Percentiles rank a stretch among this genome's conserved stretches.
These are phyloP conservation scores for Penicillium crustosum DNA, from an alignment of 2,329 filamentous ascomycete genomes.

Conservation along the genomic window DNA sequence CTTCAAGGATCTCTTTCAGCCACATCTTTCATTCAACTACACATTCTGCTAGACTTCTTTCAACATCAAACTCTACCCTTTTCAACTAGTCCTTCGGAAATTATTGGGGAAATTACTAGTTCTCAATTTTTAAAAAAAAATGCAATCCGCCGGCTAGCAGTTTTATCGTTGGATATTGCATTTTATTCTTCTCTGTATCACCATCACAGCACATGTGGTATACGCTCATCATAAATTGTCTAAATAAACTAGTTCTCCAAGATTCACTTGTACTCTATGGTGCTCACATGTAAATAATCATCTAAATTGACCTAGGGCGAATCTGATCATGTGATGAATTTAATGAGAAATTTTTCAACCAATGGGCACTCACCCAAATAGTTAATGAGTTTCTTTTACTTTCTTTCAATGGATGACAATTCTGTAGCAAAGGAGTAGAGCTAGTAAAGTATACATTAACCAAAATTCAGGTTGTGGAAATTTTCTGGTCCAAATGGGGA, in stretches of 20 bases:
- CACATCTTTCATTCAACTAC: background rate
- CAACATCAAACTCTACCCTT: background rate
- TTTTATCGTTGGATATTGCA: background rate
- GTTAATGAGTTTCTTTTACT: background rate
- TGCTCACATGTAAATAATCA: too few species aligned
- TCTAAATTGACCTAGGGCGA: background rate
- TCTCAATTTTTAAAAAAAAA: background rate
- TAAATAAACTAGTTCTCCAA: background rate
- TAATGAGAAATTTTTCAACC: background rate
- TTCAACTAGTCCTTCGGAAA: background rate
- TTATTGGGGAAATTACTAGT: background rate
- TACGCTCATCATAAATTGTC: background rate
- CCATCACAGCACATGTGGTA: background rate
- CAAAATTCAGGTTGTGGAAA: background rate
- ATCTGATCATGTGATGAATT: background rate
- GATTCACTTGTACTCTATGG: background rate
- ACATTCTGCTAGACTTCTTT: background rate
- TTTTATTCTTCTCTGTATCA: background rate
- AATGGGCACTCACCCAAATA: background rate
- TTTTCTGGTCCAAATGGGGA: background rate
- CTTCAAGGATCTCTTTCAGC: background rate
- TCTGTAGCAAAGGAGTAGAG: background rate
- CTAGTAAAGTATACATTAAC: background rate
- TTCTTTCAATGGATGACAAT: background rate
- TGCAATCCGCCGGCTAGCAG: background rate